Evolutionary conservation across 345 rosid species (phyloP).

Genomic region (Leavenworthia alabamica): DNA sequence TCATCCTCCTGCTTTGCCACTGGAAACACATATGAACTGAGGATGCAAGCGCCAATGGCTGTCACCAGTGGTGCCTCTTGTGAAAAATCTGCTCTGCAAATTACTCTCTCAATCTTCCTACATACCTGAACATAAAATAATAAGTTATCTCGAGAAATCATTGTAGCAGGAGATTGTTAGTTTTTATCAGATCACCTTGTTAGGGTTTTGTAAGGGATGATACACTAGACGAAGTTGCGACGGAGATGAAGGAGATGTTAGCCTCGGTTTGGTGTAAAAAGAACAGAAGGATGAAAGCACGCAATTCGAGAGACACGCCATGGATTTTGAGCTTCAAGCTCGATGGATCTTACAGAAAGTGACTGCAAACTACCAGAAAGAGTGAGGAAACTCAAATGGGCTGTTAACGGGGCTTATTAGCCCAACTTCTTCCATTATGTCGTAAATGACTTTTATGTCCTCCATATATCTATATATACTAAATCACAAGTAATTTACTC

Average conservation of each 20-base stretch:
- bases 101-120: slow-evolving; percentile 26
- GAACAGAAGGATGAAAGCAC: slow-evolving; percentile 11
- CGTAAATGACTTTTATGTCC: not conserved
- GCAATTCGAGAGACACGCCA: slow-evolving; percentile 23
- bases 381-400: no score
- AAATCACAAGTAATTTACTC: no score
- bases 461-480: no score
- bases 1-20: slow-evolving; percentile 37
- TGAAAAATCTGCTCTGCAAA: slow-evolving; percentile 65
- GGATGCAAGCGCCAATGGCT: slow-evolving; percentile 69
- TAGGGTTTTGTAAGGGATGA: slow-evolving; percentile 5
- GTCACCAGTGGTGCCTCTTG: slow-evolving; percentile 60
- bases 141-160: not conserved
- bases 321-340: slow-evolving; percentile 9
- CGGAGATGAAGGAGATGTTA: not conserved
- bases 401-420: no score
- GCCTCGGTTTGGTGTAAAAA: slow-evolving; percentile 9
- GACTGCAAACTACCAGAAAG: not conserved
- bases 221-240: not conserved
- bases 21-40: slow-evolving; percentile 66
- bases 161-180: no score
- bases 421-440: no score
- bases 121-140: slow-evolving; percentile 1
- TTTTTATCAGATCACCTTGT: slow-evolving; percentile 26
- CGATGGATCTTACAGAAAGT: no score